phyloP scores from a whole-genome alignment of 2,329 filamentous ascomycete species.

The Diaporthe sp. region DNA sequence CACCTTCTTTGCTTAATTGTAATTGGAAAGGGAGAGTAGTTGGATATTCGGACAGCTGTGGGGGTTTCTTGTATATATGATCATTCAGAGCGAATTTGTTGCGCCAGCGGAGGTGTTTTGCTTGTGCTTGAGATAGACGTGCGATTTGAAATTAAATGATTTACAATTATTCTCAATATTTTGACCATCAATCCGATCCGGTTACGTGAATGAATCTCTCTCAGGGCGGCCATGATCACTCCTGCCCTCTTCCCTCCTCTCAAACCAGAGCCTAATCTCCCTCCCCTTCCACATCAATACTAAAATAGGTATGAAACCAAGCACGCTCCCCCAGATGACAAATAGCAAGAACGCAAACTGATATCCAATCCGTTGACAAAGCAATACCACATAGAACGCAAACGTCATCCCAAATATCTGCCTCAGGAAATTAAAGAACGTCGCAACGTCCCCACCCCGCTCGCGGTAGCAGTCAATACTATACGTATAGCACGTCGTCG shows the following conservation, averaged over 20 bases:
- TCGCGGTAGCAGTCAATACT: constrained; percentile 40
- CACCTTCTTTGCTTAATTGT: constrained; percentile 39
- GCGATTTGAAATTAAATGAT: not conserved
- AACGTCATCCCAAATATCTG: constrained; percentile 34
- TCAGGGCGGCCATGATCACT: too few relatives aligned
- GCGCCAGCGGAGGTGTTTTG: not conserved
- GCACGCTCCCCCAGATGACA: constrained; percentile 29
- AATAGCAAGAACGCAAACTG: constrained; percentile 35
- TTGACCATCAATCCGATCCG: too few relatives aligned
- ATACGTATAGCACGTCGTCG: constrained; percentile 46
- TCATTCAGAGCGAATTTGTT: not conserved
- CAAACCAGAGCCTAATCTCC: constrained; percentile 25
- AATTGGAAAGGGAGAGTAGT: not conserved
- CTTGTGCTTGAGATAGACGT: not conserved
- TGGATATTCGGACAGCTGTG: not conserved
- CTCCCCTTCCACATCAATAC: constrained; percentile 29
- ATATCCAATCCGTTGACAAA: constrained; percentile 31
- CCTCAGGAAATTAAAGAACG: constrained; percentile 29
- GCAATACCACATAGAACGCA: constrained; percentile 31
- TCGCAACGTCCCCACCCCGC: constrained; percentile 25
- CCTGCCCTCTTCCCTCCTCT: not conserved
- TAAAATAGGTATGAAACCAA: constrained; percentile 29
- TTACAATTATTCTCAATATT: not conserved
- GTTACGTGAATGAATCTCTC: not conserved
- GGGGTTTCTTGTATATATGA: not conserved